A percentile compares a stretch with the other conserved stretches of the same genome.
Evolutionary conservation across 2,329 filamentous ascomycete species (phyloP).

Genomic region (Capronia americana): DNA sequence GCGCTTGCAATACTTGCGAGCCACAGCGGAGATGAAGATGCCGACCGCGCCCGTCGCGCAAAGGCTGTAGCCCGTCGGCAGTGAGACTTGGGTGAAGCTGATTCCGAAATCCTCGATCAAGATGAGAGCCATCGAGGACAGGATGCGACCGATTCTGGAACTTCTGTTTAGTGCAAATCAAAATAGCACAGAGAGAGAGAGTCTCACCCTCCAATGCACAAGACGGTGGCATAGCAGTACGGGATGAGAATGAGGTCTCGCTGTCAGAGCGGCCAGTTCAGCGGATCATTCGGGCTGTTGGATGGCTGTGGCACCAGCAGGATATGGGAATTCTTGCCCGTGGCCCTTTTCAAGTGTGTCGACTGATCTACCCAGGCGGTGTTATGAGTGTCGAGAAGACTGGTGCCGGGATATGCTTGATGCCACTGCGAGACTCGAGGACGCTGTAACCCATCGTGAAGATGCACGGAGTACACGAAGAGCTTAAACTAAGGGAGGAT

Average conservation of each 20-base stretch:
- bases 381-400: too few species aligned
- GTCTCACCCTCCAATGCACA: conserved; percentile 1
- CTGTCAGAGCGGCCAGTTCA: conserved; percentile 20
- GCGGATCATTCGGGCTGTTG: conserved; percentile 17
- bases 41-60: conserved; percentile 19
- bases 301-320: conserved; percentile 20
- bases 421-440: too few species aligned
- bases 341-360: conserved; percentile 23
- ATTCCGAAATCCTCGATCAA: conserved; percentile 15
- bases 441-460: too few species aligned
- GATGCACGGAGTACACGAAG: too few species aligned
- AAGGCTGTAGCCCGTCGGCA: conserved; percentile 14
- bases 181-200: neutral
- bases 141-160: conserved; percentile 18
- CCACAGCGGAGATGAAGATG: conserved; percentile 20
- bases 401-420: too few species aligned
- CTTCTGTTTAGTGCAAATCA: neutral
- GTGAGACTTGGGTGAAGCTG: conserved; percentile 20
- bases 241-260: conserved; percentile 1
- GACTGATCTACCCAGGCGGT: too few species aligned
- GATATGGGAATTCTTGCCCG: conserved; percentile 19
- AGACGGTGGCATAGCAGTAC: neutral
- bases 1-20: conserved; percentile 28
- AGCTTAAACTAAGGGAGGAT: too few species aligned
- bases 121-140: conserved; percentile 46